Percentiles rank a stretch among this genome's conserved stretches.
These are phyloP conservation scores for Candida corydali DNA, from an alignment of 805 yeast species.

Conservation along the genomic window DNA sequence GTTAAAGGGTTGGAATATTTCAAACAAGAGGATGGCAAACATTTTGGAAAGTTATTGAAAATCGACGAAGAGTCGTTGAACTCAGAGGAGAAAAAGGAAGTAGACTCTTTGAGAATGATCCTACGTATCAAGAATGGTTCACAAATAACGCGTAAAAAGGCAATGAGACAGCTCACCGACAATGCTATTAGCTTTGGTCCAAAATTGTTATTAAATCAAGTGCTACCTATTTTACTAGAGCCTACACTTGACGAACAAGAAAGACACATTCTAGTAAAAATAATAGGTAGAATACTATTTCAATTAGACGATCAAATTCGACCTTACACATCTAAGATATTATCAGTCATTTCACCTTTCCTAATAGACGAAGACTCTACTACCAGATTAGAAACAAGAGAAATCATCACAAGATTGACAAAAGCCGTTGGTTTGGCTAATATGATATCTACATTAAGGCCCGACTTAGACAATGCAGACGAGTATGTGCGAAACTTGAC, in stretches of 20 bases:
- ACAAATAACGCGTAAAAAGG: constrained; percentile 60
- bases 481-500: constrained; percentile 76
- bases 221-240: constrained; percentile 76
- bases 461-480: constrained; percentile 78
- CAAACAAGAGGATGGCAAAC: constrained; percentile 65
- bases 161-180: constrained; percentile 64
- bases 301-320: constrained; percentile 60
- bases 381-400: constrained; percentile 76
- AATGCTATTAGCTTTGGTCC: constrained; percentile 68
- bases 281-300: constrained; percentile 64
- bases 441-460: constrained; percentile 73
- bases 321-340: constrained; percentile 70
- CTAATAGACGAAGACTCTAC: constrained; percentile 73
- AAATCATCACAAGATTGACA: constrained; percentile 67
- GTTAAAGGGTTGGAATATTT: constrained; percentile 62
- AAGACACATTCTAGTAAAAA: constrained; percentile 75
- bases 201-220: constrained; percentile 56
- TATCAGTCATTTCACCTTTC: constrained; percentile 74
- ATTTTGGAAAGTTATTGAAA: constrained; percentile 56
- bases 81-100: constrained; percentile 53
- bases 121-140: constrained; percentile 76
- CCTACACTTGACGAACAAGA: constrained; percentile 74
- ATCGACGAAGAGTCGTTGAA: constrained; percentile 28
- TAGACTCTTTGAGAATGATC: constrained; percentile 58
- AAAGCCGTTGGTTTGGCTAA: constrained; percentile 79